Conservation (phyloP, 2,329 filamentous ascomycete genomes). For the Akanthomyces muscarius region DNA sequence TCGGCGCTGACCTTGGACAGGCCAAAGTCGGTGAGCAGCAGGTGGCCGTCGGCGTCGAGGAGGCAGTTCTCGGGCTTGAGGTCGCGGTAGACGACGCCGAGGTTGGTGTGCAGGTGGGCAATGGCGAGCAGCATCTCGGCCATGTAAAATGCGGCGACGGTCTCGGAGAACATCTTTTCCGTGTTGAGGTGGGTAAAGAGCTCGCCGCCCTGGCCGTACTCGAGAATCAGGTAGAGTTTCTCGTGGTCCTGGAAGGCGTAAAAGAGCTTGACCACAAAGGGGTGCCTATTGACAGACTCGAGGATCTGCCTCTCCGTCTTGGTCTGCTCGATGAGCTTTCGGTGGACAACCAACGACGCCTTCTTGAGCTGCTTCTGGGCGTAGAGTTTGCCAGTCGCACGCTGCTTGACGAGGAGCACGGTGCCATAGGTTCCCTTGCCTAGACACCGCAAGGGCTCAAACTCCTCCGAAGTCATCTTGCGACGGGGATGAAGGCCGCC, state of each 20-base stretch:
- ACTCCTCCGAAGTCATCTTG: constrained; percentile 91
- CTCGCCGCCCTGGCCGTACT: constrained; percentile 96
- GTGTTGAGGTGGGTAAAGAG: constrained; percentile 91
- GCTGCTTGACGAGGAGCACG: constrained; percentile 88
- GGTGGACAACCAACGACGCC: constrained; percentile 90
- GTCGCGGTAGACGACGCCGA: constrained; percentile 94
- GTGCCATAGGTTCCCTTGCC: constrained; percentile 97
- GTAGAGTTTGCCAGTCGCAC: constrained; percentile 79
- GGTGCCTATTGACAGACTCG: constrained; percentile 92
- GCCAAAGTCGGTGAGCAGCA: constrained; percentile 94
- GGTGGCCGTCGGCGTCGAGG: constrained; percentile 83
- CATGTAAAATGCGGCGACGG: constrained; percentile 94
- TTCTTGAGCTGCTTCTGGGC: constrained; percentile 99
- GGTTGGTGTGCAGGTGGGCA: constrained; percentile 84
- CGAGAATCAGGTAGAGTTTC: constrained; percentile 94
- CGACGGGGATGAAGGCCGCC: constrained; percentile 54
- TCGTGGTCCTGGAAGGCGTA: constrained; percentile 98
- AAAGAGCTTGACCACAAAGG: constrained; percentile 96
- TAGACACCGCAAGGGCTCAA: constrained; percentile 84
- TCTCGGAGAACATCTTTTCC: constrained; percentile 92
- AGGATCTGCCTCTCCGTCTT: constrained; percentile 94
- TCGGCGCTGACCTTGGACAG: constrained; percentile 84
- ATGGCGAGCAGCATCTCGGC: constrained; percentile 94
- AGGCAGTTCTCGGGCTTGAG: constrained; percentile 98
- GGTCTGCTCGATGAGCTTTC: constrained; percentile 93